Conservation (phyloP, 768 basidiomycete genomes). For the Nevesoporus exiguus region DNA sequence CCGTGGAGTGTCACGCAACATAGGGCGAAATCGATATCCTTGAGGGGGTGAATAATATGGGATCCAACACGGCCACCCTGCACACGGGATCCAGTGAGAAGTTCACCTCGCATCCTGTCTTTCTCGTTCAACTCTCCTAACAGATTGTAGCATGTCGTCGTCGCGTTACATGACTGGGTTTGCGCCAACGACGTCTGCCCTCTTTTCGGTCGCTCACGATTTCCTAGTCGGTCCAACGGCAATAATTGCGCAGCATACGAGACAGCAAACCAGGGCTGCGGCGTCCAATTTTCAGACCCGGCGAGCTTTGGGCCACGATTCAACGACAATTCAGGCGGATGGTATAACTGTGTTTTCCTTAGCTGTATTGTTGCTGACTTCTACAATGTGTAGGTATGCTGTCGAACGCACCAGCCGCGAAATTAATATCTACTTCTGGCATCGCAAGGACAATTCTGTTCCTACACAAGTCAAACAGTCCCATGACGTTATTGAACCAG, state of each 20-base stretch:
- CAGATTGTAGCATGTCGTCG: conserved; percentile 22
- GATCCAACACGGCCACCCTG: conserved; percentile 32
- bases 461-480: conserved; percentile 23
- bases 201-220: background rate
- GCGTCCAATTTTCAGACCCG: conserved; percentile 13
- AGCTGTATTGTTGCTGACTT: background rate
- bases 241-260: conserved; percentile 23
- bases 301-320: conserved; percentile 26
- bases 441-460: conserved; percentile 25
- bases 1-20: background rate
- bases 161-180: conserved; percentile 21
- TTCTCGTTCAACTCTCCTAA: background rate
- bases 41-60: conserved; percentile 43
- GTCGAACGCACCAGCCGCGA: conserved; percentile 31
- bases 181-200: background rate
- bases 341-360: conserved; percentile 18
- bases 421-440: conserved; percentile 47
- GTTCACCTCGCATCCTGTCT: background rate
- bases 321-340: conserved; percentile 37
- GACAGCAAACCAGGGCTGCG: conserved; percentile 22
- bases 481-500: conserved; percentile 19
- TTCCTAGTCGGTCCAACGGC: conserved; percentile 4
- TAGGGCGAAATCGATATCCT: conserved; percentile 47
- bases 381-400: conserved; percentile 39
- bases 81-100: conserved; percentile 29